These are phyloP conservation scores for Phoma herbarum DNA, from an alignment of 2,329 filamentous ascomycete genomes.

Conservation along the genomic window DNA sequence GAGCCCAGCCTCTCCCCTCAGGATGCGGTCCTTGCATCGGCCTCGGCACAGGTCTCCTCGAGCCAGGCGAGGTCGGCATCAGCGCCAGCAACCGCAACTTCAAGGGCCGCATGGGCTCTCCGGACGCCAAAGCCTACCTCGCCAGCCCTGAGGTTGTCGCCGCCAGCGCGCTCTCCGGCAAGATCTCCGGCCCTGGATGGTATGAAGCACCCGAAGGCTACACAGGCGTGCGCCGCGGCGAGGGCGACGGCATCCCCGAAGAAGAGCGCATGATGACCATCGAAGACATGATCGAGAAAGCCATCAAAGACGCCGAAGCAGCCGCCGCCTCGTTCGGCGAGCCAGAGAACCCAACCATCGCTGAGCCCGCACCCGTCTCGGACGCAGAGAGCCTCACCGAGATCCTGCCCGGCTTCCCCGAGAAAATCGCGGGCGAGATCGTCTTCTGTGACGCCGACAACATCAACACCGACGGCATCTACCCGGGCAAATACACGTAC, in stretches of 20 bases:
- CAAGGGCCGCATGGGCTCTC: constrained; percentile 87
- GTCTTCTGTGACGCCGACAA: constrained; percentile 87
- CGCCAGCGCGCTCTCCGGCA: constrained; percentile 80
- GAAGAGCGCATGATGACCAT: constrained; percentile 72
- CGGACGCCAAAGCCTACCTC: constrained; percentile 82
- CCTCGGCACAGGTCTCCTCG: constrained; percentile 78
- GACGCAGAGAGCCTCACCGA: constrained; percentile 64
- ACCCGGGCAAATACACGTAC: constrained; percentile 91
- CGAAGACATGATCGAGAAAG: constrained; percentile 74
- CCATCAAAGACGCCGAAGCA: constrained; percentile 73
- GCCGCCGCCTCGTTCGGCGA: constrained; percentile 62
- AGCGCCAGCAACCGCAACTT: constrained; percentile 87
- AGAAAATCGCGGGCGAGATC: constrained; percentile 84
- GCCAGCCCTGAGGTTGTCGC: constrained; percentile 91
- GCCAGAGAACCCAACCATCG: constrained; percentile 43
- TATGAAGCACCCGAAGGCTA: constrained; percentile 77
- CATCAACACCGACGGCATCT: constrained; percentile 92
- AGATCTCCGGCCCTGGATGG: constrained; percentile 78
- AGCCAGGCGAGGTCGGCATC: constrained; percentile 87
- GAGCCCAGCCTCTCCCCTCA: constrained; percentile 74
- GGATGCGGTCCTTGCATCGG: constrained; percentile 90
- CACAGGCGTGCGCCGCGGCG: constrained; percentile 72
- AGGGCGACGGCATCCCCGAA: constrained; percentile 72
- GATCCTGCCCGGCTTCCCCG: constrained; percentile 85
- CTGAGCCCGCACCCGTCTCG: constrained; percentile 30